phyloP scores from a whole-genome alignment of 176 grass and related monocot species.

The Poa pratensis region DNA sequence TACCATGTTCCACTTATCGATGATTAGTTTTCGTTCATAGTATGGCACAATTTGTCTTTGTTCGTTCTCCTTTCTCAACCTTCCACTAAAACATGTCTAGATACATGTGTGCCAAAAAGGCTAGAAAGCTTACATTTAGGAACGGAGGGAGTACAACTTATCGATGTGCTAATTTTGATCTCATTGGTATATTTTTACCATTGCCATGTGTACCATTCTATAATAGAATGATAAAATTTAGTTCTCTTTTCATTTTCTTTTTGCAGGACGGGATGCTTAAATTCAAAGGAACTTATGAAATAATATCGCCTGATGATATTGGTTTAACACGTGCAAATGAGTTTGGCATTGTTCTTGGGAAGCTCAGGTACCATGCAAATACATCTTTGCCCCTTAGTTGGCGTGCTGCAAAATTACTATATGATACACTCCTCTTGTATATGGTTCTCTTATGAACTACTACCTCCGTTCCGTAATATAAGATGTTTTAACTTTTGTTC shows the following conservation, averaged over 20 bases:
- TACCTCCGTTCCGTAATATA: no score
- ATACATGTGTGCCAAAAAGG: no score
- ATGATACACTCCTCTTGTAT: neutral
- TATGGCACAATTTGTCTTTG: neutral
- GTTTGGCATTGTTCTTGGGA: slow-evolving; percentile 96
- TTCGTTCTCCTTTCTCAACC: neutral
- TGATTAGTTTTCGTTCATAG: slow-evolving; percentile 4
- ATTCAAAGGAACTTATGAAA: slow-evolving; percentile 97
- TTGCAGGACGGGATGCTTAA: slow-evolving; percentile 98
- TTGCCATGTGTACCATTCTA: neutral
- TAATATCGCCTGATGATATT: slow-evolving; percentile 96
- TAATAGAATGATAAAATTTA: neutral
- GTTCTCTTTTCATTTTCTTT: slow-evolving; percentile 28
- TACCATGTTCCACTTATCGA: neutral
- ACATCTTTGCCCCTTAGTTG: neutral
- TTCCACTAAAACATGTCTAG: no score
- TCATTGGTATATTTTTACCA: slow-evolving; percentile 5
- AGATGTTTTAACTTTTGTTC: no score
- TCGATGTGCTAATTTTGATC: slow-evolving; percentile 4
- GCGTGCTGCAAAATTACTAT: neutral
- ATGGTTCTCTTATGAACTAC: slow-evolving; percentile 1
- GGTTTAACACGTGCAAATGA: slow-evolving; percentile 91
- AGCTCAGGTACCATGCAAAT: slow-evolving; percentile 73
- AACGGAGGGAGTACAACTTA: neutral
- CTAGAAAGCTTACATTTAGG: no score